These are phyloP conservation scores for Pleurotus cornucopiae DNA, from an alignment of 768 basidiomycete species.

Conservation along the genomic window DNA sequence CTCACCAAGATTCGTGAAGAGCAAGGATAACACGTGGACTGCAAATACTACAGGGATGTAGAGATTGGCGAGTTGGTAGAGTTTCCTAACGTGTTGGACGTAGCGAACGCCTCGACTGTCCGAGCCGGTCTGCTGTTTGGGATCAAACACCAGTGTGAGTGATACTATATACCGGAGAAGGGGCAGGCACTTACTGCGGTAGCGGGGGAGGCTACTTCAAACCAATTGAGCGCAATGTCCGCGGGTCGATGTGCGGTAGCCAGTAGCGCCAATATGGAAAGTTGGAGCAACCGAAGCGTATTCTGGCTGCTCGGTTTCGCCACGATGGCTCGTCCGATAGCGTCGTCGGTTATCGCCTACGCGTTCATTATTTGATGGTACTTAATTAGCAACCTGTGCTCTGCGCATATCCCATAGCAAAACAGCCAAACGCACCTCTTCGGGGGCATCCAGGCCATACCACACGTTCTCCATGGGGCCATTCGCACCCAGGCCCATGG, in stretches of 20 bases:
- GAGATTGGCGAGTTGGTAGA: constrained; percentile 68
- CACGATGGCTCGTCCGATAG: constrained; percentile 45
- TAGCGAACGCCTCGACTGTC: constrained; percentile 35
- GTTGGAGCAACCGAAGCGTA: constrained; percentile 54
- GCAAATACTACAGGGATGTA: constrained; percentile 44
- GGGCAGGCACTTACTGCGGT: not conserved
- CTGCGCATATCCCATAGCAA: not conserved
- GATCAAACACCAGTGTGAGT: not conserved
- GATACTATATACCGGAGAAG: constrained; percentile 2
- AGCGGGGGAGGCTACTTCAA: constrained; percentile 28
- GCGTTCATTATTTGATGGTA: no score
- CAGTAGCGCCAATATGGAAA: constrained; percentile 49
- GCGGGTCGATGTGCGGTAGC: constrained; percentile 44
- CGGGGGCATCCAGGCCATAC: constrained; percentile 21
- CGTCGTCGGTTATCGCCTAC: constrained; percentile 41
- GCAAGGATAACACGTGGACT: constrained; percentile 48
- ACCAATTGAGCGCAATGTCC: constrained; percentile 45
- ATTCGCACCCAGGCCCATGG: constrained; percentile 33
- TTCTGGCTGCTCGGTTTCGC: constrained; percentile 57
- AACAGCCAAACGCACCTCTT: constrained; percentile 23
- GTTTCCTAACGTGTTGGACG: constrained; percentile 52
- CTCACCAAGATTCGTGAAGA: constrained; percentile 68
- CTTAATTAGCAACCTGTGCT: not conserved
- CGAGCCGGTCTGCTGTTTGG: constrained; percentile 7
- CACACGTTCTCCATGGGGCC: constrained; percentile 41